Base-by-base conservation (phyloP, 2,329 filamentous ascomycete species). In the Alternaria arborescens region DNA sequence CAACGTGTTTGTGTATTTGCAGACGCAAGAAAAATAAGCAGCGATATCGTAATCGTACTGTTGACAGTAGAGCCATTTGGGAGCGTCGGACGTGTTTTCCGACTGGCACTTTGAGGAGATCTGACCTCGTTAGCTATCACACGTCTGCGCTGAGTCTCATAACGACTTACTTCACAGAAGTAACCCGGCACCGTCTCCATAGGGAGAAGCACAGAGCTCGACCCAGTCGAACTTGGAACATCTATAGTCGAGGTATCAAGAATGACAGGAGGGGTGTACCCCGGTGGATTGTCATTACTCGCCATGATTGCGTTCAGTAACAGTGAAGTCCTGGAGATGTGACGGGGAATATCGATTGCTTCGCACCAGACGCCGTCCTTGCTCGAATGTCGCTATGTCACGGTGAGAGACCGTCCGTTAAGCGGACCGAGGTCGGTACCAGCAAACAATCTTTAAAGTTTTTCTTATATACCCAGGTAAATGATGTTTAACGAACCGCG, bases 11-110 rank as follows among this genome's bases (percentile, higher is more conserved):
- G 60, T 43, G 36, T 51, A 38, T 0, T 38, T 20, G 50, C 60
- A 64, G 3, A 57, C 26, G 32, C 65, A 68, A 14, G 42, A 11
- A 28, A 60, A 60, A 38, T 60, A 60, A 6, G n/a, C 3, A 22
- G 22, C 12, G 4, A n/a, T 24, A 14, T 43, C 14, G 20, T 52
- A 50, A 16, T 54, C 18, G 12, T 20, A n/a, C 10, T n/a, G 14
- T 2, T 48, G 16, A 24, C 61, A 63, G 18, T 52, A 8, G 6
- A 63, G 58, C 11, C 20, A 22, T 16, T 38, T 47, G 5, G 20
- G 20, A 16, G 16, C 8, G 30, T 36, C 22, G 2, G 14, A 16
- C 32, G 20, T 16, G 22, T 36, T 36, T 34, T 26, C 24, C 18
- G 32, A 7, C 52, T 56, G 55, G 44, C 60, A 64, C 20, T 50